Conservation (phyloP, 257 asterid genomes). For the Solanum commersonii region DNA sequence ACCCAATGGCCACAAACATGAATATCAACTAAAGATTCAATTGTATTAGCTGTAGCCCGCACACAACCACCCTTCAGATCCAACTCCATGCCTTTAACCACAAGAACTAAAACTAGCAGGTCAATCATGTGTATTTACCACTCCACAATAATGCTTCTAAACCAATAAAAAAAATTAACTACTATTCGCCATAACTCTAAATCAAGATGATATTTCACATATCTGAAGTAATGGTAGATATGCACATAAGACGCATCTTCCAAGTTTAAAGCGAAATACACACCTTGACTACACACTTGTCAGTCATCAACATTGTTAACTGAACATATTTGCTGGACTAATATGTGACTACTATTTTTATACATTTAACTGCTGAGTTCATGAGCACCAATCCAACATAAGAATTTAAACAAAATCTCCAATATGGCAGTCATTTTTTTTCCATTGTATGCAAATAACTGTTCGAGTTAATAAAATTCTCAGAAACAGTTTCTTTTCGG, state of each 20-base stretch:
- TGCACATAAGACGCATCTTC: not conserved
- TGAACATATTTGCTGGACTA: not conserved
- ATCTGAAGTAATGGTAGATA: not conserved
- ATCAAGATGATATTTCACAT: not conserved
- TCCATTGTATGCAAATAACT: not conserved
- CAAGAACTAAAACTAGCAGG: not conserved
- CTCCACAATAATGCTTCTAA: not conserved
- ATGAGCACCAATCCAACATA: not conserved
- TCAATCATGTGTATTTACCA: not conserved
- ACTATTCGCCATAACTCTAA: not conserved
- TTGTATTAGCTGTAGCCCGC: not conserved
- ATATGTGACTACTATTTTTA: not conserved
- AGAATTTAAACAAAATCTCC: not conserved
- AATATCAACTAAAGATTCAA: not conserved
- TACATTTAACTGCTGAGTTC: not conserved
- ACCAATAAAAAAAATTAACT: not conserved
- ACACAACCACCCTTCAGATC: not conserved
- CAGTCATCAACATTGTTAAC: not conserved
- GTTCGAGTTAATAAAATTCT: not conserved
- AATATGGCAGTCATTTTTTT: not conserved
- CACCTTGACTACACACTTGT: not conserved
- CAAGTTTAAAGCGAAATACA: not conserved
- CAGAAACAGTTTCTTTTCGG: not conserved
- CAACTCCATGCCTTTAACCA: not conserved
- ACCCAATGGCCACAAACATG: not conserved